Base-by-base conservation (phyloP, 2,329 filamentous ascomycete species). In the Fusarium praegraminearum region DNA sequence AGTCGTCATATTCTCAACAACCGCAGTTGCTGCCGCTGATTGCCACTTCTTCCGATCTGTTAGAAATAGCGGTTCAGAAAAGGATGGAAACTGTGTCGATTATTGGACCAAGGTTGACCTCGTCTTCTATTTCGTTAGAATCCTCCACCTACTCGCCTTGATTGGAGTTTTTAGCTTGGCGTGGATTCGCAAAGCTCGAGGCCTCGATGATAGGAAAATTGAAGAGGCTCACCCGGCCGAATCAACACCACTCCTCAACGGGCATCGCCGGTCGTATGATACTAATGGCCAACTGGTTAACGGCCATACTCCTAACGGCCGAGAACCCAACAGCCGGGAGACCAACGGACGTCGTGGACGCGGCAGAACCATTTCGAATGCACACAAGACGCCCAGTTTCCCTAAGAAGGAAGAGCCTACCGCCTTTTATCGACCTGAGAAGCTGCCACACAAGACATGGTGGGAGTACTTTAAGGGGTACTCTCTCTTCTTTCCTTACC, bases 401-500 rank as follows among this genome's bases (percentile, higher is more conserved):
- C 62, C 72, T n/a, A 75, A 73, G 38, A 83, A 83, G 66, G 90
- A 93, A 61, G 87, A 89, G 53, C 88, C 89, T 26, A 89, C 91
- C 12, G 93, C 92, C 8, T 98, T 97, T 84, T 97, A 97, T 78
- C 91, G 95, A 72, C 94, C 94, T 3, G 91, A 91, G 38, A 95
- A 93, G 69, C 87, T 93, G 11, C 94, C 93, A 4, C 92, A 92
- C 72, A 93, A 92, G 72, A 96, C 90, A 54, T 99, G 96, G 96
- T 97, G 92, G 89, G 94, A 98, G 77, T 99, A 99, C 78, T 83
- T 98, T 65, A 90, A 91, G 69, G 94, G 95, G 46, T 99, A 98
- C 79, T 92, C 91, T 15, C 85, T 98, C 53, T 97, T 99, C 81
- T 97, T 98, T 78, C 95, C 94, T 0, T 99, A 98, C 77, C 88